A percentile compares a stretch with the other conserved stretches of the same genome.
These are phyloP conservation scores for Sanguinoderma infundibulare DNA, from an alignment of 1,284 basidiomycete genomes.

Conservation along the genomic window DNA sequence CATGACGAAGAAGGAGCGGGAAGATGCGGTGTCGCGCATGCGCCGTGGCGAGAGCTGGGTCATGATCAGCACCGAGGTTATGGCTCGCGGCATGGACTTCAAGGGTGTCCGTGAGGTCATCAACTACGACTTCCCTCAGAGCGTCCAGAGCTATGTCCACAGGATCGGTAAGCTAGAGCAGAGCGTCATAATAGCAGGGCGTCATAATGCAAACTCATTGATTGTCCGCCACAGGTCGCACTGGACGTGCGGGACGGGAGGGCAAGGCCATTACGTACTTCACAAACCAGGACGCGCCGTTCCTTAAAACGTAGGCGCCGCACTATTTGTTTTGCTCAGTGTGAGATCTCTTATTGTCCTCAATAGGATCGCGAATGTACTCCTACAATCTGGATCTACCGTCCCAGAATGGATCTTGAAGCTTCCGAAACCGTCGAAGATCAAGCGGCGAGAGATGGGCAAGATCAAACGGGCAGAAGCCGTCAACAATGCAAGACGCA, in stretches of 20 bases:
- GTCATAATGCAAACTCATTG: background rate
- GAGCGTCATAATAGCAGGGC: background rate
- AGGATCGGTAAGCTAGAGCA: slow-evolving; percentile 71
- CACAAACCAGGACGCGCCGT: slow-evolving; percentile 91
- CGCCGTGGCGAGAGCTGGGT: slow-evolving; percentile 90
- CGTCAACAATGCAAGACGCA: slow-evolving; percentile 74
- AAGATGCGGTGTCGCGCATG: slow-evolving; percentile 86
- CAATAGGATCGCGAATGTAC: slow-evolving; percentile 89
- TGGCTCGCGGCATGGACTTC: slow-evolving; percentile 98
- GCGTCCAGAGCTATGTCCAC: slow-evolving; percentile 94
- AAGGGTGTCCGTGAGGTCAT: slow-evolving; percentile 94
- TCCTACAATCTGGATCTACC: slow-evolving; percentile 86
- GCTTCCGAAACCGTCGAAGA: slow-evolving; percentile 87
- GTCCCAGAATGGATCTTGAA: slow-evolving; percentile 93
- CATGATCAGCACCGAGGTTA: slow-evolving; percentile 92
- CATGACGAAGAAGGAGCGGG: slow-evolving; percentile 85
- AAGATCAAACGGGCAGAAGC: slow-evolving; percentile 80
- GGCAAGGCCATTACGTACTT: slow-evolving; percentile 96
- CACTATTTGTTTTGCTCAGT: slow-evolving; percentile 5
- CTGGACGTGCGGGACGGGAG: slow-evolving; percentile 90
- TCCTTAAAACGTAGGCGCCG: slow-evolving; percentile 82
- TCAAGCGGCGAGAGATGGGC: slow-evolving; percentile 86
- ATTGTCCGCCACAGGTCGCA: slow-evolving; percentile 60
- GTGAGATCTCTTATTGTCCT: slow-evolving; percentile 6
- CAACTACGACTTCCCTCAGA: slow-evolving; percentile 96